Evolutionary conservation across 2,329 filamentous ascomycete species (phyloP).

Genomic region (Xenosphaeropsis pyriputrescens): DNA sequence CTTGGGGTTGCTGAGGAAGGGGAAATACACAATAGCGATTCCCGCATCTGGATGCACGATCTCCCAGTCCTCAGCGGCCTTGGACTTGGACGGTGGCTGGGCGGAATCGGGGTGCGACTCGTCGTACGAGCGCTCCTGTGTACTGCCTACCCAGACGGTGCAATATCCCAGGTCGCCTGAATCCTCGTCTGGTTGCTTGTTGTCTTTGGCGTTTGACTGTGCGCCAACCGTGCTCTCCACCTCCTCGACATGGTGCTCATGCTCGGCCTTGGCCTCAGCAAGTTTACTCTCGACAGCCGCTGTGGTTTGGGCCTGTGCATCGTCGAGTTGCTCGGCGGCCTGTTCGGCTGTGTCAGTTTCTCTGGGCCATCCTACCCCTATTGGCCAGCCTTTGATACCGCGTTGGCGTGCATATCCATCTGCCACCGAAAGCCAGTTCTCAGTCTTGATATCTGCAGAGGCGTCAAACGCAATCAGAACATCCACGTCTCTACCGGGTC

Average conservation of each 20-base stretch:
- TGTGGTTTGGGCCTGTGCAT: conserved; percentile 41
- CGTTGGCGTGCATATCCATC: conserved; percentile 88
- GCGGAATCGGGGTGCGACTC: conserved; percentile 26
- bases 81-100: conserved; percentile 20
- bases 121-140: conserved; percentile 49
- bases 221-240: conserved; percentile 12
- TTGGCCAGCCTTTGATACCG: conserved; percentile 84
- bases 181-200: conserved; percentile 19
- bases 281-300: conserved; percentile 50
- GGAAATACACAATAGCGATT: conserved; percentile 81
- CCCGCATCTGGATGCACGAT: conserved; percentile 68
- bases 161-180: conserved; percentile 69
- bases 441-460: conserved; percentile 75
- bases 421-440: conserved; percentile 91
- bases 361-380: conserved; percentile 88
- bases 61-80: conserved; percentile 52
- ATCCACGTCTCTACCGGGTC: conserved; percentile 78
- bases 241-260: conserved; percentile 20
- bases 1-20: conserved; percentile 70
- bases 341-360: conserved; percentile 39
- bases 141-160: conserved; percentile 88
- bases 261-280: conserved; percentile 37
- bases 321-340: conserved; percentile 48
- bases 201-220: conserved; percentile 4
- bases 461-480: conserved; percentile 88